Evolutionary conservation across 2,329 filamentous ascomycete species (phyloP), one percentile per base, ranked within the genome.

Genomic region (Phaeophleospora eucalypticola): DNA sequence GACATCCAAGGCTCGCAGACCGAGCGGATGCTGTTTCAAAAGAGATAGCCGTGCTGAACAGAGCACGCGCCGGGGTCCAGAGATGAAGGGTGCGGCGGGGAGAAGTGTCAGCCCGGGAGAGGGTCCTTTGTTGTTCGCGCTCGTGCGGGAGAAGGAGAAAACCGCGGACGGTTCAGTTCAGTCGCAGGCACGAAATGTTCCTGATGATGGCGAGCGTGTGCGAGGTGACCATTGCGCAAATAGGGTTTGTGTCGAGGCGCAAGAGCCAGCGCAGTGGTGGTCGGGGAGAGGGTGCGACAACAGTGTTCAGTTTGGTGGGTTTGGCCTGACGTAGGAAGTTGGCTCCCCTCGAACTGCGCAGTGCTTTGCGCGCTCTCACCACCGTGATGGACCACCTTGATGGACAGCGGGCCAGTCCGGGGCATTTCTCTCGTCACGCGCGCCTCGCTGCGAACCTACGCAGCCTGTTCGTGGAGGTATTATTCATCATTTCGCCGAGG

Each of bases 341-440:
- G 36, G 12, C 4, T 19, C 36, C 16, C 36, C 3, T 19, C 8
- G 36, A 14, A 29, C 24, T 29, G 36, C 34, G n/a, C n/a, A n/a
- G n/a, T n/a, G n/a, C n/a, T n/a, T 36, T 36, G 7, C 34, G 15
- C 34, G 34, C 34, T 36, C 7, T 36, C 34, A 19, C n/a, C 36
- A 37, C 36, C 36, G 15, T 37, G 36, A 37, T 37, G 36, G 19
- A 39, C 12, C 37, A 39, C 37, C 37, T 39, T 39, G 37, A 42
- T 42, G 24, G 40, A 42, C 32, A 35, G 18, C 16, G 4, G 4
- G 8, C 24, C 24, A 12, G 12, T 6, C 24, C 24, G 12, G 24
- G 24, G 24, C 24, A 29, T 29, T n/a, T n/a, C n/a, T n/a, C 24
- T 29, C 24, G 24, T 29, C 24, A 12, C 24, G 12, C 24, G 24